Conservation (phyloP, 108 stramenopile species). For the Nitzschia sp. region DNA sequence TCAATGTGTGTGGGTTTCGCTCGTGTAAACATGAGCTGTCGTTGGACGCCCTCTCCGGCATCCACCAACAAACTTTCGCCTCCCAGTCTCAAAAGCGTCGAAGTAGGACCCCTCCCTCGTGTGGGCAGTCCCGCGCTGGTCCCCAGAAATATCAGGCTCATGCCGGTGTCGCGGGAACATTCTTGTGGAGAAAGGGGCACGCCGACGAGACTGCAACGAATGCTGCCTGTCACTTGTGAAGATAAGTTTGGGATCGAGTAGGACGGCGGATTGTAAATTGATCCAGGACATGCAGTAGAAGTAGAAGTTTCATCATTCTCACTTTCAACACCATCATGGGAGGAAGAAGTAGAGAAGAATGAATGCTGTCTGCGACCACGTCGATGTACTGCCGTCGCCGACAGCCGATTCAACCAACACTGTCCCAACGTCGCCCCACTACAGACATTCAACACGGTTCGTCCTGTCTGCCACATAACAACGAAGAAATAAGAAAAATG, state of each 20-base stretch:
- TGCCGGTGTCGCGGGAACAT: conserved; percentile 34
- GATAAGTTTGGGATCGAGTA: neutral
- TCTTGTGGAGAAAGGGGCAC: neutral
- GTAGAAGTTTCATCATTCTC: neutral
- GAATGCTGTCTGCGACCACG: too few relatives aligned
- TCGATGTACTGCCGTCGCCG: neutral
- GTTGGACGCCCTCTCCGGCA: conserved; percentile 88
- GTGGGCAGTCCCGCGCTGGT: conserved; percentile 68
- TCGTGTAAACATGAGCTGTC: conserved; percentile 69
- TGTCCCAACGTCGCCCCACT: too few relatives aligned
- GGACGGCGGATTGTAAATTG: conserved; percentile 36
- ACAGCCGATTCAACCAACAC: neutral
- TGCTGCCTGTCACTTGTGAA: neutral
- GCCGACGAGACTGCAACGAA: conserved; percentile 1
- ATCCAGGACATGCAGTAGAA: conserved; percentile 27
- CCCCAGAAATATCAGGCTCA: conserved; percentile 72
- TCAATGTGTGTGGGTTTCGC: conserved; percentile 31
- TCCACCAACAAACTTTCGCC: conserved; percentile 81
- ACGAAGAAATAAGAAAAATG: too few relatives aligned
- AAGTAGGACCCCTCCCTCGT: conserved; percentile 40
- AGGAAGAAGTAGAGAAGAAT: neutral
- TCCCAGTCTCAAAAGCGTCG: conserved; percentile 61
- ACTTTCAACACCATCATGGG: neutral
- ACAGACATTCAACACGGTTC: too few relatives aligned
- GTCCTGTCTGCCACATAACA: too few relatives aligned